These are phyloP conservation scores for Datisca glomerata DNA, from an alignment of 306 rosid genomes.

Conservation along the genomic window DNA sequence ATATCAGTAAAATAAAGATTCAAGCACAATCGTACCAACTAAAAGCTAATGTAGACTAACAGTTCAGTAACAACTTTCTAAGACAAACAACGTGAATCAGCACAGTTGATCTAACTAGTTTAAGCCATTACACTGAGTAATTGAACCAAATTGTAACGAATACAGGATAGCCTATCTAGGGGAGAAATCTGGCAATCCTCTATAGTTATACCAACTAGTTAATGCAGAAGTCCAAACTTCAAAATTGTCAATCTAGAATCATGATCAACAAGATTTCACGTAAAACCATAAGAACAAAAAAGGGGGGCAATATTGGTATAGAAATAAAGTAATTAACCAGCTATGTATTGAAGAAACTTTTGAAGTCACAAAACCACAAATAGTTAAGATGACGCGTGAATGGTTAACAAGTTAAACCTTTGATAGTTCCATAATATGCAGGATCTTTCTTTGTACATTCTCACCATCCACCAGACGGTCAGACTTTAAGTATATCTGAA, in stretches of 20 bases:
- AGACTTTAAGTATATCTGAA: slow-evolving; percentile 55
- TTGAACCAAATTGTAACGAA: too few relatives aligned
- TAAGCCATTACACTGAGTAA: too few relatives aligned
- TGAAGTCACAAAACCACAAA: background rate
- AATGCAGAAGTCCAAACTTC: too few relatives aligned
- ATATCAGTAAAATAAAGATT: too few relatives aligned
- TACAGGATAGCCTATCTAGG: too few relatives aligned
- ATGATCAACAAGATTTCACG: background rate
- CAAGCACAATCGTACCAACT: too few relatives aligned
- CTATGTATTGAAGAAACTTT: background rate
- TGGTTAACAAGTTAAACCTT: slow-evolving; percentile 33
- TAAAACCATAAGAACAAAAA: background rate
- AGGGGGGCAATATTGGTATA: background rate
- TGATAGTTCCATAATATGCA: slow-evolving; percentile 64
- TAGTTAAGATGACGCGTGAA: background rate
- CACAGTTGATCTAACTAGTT: too few relatives aligned
- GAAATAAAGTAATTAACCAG: background rate
- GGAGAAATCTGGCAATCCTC: too few relatives aligned
- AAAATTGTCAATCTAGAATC: background rate
- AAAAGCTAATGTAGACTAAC: too few relatives aligned
- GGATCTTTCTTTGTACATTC: slow-evolving; percentile 67
- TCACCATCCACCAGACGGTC: slow-evolving; percentile 55
- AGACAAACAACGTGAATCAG: too few relatives aligned
- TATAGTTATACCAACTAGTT: too few relatives aligned
- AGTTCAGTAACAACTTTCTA: too few relatives aligned